Base-by-base conservation (phyloP, 164 flowering plant species). In the Akebia trifoliata region DNA sequence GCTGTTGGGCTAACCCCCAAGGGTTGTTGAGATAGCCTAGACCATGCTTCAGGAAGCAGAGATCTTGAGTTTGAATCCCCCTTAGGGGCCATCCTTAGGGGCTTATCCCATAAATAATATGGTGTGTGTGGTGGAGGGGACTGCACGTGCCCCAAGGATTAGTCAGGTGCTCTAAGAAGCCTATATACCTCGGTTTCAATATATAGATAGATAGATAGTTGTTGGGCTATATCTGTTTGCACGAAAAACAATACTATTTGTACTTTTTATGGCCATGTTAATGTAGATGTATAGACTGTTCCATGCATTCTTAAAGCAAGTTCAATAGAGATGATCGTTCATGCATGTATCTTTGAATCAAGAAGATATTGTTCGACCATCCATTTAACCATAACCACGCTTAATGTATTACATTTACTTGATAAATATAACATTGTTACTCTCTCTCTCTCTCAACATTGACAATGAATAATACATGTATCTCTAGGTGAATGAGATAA, bases 401-500 rank as follows among this genome's bases (percentile, higher is more conserved):
- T 17, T 25, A 25, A 46, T 46, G 48, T 46, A 46, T 9, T 26
- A 44, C 0, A 3, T 15, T 31, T 29, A 22, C 9, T n/a, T 49
- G 32, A 31, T 15, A 49, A 18, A 24, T 9, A 34, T 18, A 36
- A 10, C 42, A 38, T 50, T 56, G n/a, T 32, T 20, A 8, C 26
- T 58, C 36, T 51, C 31, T 20, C 18, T 32, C 50, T 32, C 39
- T 51, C 35, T 3, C 15, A 38, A 29, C n/a, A 26, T 26, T 46
- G 53, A 44, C n/a, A 45, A 30, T 3, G 26, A 18, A 20, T 3
- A 18, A 6, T 20, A 8, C 54, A 10, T 50, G 20, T 55, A 9
- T 56, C 7, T 64, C 14, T 42, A 94, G 99, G 93, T 59, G 42
- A 81, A 78, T 71, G 99, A 94, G 76, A 87, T 94, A 63, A 31